Evolutionary conservation across 148 eudicot genomes (phyloP).

Genomic region (Fagopyrum tataricum): DNA sequence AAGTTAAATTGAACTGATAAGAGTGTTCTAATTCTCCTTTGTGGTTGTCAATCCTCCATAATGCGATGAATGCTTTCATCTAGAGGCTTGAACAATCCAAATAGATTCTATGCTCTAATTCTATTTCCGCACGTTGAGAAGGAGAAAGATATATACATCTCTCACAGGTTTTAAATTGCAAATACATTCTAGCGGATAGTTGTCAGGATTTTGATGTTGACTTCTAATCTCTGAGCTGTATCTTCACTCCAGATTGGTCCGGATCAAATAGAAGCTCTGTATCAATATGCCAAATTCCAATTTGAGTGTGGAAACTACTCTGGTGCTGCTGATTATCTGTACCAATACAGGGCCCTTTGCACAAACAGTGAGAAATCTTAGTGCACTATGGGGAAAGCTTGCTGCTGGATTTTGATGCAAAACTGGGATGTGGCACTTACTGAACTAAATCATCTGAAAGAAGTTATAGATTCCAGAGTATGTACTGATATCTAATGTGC

Average conservation of each 20-base stretch:
- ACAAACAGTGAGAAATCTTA: conserved; percentile 80
- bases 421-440: conserved; percentile 91
- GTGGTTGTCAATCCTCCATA: not conserved
- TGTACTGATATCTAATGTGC: not conserved
- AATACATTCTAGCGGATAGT: not conserved
- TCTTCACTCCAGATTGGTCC: conserved; percentile 74
- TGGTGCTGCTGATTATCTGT: conserved; percentile 90
- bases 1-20: not conserved
- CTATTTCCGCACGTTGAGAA: not conserved
- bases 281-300: conserved; percentile 92
- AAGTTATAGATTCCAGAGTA: conserved; percentile 81
- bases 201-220: not conserved
- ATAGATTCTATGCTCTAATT: not conserved
- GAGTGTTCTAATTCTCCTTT: not conserved
- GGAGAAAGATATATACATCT: not conserved
- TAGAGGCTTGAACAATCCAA: not conserved
- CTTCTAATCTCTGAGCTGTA: not conserved
- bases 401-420: conserved; percentile 96
- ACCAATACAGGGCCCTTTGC: conserved; percentile 82
- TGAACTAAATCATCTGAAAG: conserved; percentile 81
- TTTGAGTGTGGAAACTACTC: conserved; percentile 99
- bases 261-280: conserved; percentile 93
- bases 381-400: conserved; percentile 94
- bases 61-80: not conserved
- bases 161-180: not conserved